These are phyloP conservation scores for Gyrodon lividus DNA, from an alignment of 768 basidiomycete species.

Conservation along the genomic window DNA sequence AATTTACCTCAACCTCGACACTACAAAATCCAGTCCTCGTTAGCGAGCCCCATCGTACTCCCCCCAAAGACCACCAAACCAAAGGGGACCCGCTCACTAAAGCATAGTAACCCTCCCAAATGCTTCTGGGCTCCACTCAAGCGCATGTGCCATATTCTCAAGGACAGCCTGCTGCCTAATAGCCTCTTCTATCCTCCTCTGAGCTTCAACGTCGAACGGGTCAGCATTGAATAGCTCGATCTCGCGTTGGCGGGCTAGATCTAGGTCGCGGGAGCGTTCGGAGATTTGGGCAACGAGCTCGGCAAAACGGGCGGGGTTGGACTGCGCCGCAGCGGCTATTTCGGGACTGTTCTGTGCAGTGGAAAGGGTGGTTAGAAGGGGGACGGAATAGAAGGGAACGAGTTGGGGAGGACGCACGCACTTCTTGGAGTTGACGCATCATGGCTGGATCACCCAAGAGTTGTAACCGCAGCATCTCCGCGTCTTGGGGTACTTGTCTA, in stretches of 20 bases:
- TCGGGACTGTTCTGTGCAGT: constrained; percentile 72
- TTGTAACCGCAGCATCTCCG: constrained; percentile 90
- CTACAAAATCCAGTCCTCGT: constrained; percentile 37
- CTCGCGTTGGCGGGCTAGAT: constrained; percentile 58
- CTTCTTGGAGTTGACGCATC: constrained; percentile 71
- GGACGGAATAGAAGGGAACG: not conserved
- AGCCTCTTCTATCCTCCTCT: constrained; percentile 88
- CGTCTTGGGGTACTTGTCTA: constrained; percentile 73
- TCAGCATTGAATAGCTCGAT: constrained; percentile 75
- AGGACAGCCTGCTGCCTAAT: constrained; percentile 86
- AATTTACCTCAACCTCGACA: constrained; percentile 91
- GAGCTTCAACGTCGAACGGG: constrained; percentile 91
- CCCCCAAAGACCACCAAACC: not conserved
- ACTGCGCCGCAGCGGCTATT: constrained; percentile 65
- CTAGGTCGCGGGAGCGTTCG: constrained; percentile 50
- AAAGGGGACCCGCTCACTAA: constrained; percentile 59
- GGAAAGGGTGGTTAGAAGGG: not conserved
- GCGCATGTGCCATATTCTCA: constrained; percentile 92
- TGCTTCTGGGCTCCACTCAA: constrained; percentile 90
- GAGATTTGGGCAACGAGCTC: constrained; percentile 64
- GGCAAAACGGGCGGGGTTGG: constrained; percentile 72
- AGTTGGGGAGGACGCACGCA: constrained; percentile 32
- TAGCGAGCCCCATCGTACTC: constrained; percentile 3
- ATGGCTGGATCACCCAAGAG: constrained; percentile 80
- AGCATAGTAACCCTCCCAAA: constrained; percentile 97